Evolutionary conservation across 345 rosid genomes (phyloP), one percentile per base, ranked within the genome.

Genomic region (Rubroshorea leprosula): DNA sequence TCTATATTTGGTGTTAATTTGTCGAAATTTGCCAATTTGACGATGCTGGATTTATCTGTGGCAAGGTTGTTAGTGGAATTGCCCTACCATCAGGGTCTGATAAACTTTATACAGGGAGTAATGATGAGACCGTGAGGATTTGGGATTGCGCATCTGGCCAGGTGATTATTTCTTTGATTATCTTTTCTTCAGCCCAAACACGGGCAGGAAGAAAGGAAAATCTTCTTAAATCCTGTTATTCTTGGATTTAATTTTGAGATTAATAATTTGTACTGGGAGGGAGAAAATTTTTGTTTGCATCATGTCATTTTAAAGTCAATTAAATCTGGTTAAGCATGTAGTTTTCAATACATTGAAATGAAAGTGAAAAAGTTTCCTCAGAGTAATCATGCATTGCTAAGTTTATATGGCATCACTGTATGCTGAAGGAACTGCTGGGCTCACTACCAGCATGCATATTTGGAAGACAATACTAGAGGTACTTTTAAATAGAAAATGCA

Each of bases 71-170:
- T 43, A 87, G 75, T 67, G 97, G 90, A 62, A 90, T 94, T 65
- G 87, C 95, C 7, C 59, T 87, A 66, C 96, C 99, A 26, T 68
- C 89, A 7, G 96, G 85, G 5, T 87, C 89, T 6, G 87, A 85
- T 78, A 87, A 85, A 78, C 96, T 94, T 71, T 93, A 83, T 63
- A 80, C 99, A 0, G 96, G 92, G 31, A 81, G 96, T 68, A 76
- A 84, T 72, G 97, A 94, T 67, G 95, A 80, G 69, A 79, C 96
- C 15, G 76, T 87, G 23, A 78, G 97, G 61, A 74, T 79, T 50
- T 94, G 99, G 99, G 95, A 94, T 79, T 87, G 95, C 52, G 83
- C 82, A 38, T 83, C 99, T 58, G 97, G 99, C 55, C 90, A 87
- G 99, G 99, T 93, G 63, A 62, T 57, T 57, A 52, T 56, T 62